Conservation (phyloP, 768 basidiomycete species). For the Amanita subjunquillea region DNA sequence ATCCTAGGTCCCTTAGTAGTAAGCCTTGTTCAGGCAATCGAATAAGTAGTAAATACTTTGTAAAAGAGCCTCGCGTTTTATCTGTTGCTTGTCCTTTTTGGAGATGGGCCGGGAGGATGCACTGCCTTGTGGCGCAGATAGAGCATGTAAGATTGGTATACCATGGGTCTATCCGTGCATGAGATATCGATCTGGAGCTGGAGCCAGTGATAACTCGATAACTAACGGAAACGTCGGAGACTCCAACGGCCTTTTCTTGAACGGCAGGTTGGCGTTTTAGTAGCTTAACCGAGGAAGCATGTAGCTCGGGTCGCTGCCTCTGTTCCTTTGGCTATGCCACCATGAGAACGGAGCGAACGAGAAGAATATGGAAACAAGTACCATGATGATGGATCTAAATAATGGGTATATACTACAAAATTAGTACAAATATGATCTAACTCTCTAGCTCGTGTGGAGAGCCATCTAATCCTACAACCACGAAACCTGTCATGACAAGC, state of each 20-base stretch:
- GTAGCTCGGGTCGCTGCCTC: constrained; percentile 32
- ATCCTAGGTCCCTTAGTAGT: constrained; percentile 9
- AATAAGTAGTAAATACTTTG: constrained; percentile 33
- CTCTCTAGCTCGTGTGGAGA: constrained; percentile 12
- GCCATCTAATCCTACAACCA: constrained; percentile 52
- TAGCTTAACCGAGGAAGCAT: constrained; percentile 42
- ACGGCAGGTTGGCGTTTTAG: constrained; percentile 38
- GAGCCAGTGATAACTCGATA: constrained; percentile 7
- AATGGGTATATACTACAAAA: neutral
- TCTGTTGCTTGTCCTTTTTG: constrained; percentile 60
- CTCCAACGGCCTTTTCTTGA: constrained; percentile 35
- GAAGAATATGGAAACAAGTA: constrained; percentile 6
- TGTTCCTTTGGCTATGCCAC: constrained; percentile 26
- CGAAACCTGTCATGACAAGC: constrained; percentile 69
- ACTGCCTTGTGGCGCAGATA: constrained; percentile 16
- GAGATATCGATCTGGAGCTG: neutral
- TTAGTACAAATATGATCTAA: constrained; percentile 4
- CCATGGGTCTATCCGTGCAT: constrained; percentile 7
- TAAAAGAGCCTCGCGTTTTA: constrained; percentile 61
- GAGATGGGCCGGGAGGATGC: constrained; percentile 16
- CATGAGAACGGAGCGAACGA: constrained; percentile 1
- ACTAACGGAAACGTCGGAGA: constrained; percentile 31
- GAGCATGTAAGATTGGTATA: constrained; percentile 17
- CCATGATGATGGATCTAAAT: constrained; percentile 11
- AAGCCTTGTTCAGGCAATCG: neutral